Base-by-base conservation (phyloP, 2,329 filamentous ascomycete genomes). In the Verticillium longisporum region DNA sequence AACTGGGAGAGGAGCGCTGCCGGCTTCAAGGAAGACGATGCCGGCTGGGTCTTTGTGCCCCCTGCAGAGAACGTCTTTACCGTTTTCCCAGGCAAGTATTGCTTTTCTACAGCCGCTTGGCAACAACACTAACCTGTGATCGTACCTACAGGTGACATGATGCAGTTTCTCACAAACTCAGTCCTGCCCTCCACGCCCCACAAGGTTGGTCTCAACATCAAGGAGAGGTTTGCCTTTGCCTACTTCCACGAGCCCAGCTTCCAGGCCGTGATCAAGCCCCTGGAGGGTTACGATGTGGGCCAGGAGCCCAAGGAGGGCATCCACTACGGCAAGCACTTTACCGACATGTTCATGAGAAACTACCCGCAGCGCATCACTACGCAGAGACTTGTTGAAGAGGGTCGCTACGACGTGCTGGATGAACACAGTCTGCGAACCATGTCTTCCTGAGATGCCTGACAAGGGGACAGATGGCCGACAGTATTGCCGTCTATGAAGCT, bases 211-310 rank as follows among this genome's bases (percentile, higher is more conserved):
- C 71, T 82, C 57, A 82, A 82, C 67, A 77, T 72, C 1, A 66
- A 70, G 4, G 78, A 82, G 66, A 74, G 79, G 4, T 81, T 77
- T 41, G 74, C 78, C 0, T 80, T 81, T 64, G 79, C 79, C 5
- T 81, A 82, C 65, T 82, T 82, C 66, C 79, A 81, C 62, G 79
- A 82, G 68, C 79, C 79, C 26, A 80, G 75, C 67, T 82, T 82
- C 66, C 72, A 76, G 21, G 71, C 78, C 1, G 73, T 80, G 10
- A 61, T 79, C 14, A 75, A 74, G 66, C 78, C 79, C 0, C 68
- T 82, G 9, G 69, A 71, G 0, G 75, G 74, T 2, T 78, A 75
- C 61, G 67, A 74, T 7, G 69, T 58, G 6, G 68, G 71, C 3
- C 69, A 72, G 58, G 64, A 66, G 26, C 68, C 68, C 2, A 56